Percentiles rank a stretch among this genome's conserved stretches.
phyloP scores from a whole-genome alignment of 805 yeast species.

The Ogataea degrootiae region DNA sequence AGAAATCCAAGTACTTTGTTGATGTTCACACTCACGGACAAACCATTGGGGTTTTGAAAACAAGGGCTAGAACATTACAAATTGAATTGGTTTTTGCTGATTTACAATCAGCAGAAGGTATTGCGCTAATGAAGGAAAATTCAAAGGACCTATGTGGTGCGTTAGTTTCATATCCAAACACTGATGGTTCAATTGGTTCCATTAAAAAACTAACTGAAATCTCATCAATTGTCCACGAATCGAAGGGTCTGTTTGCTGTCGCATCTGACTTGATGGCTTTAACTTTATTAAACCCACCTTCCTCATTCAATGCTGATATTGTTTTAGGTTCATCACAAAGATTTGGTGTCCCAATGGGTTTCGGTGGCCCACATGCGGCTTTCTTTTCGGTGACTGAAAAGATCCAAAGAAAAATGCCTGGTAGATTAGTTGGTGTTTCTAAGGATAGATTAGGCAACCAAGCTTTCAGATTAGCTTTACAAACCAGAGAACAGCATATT shows the following conservation, averaged over 20 bases:
- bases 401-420: slow-evolving; percentile 90
- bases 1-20: slow-evolving; percentile 63
- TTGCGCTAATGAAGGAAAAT: slow-evolving; percentile 31
- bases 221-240: slow-evolving; percentile 60
- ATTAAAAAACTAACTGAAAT: slow-evolving; percentile 46
- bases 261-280: slow-evolving; percentile 93
- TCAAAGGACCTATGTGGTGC: slow-evolving; percentile 62
- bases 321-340: slow-evolving; percentile 92
- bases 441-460: slow-evolving; percentile 85
- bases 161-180: slow-evolving; percentile 84
- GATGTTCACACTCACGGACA: slow-evolving; percentile 80
- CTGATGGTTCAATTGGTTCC: slow-evolving; percentile 66
- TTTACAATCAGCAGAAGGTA: slow-evolving; percentile 39
- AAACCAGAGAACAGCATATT: slow-evolving; percentile 97
- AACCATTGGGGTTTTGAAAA: slow-evolving; percentile 70
- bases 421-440: slow-evolving; percentile 89
- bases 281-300: slow-evolving; percentile 80
- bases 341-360: slow-evolving; percentile 97
- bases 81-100: slow-evolving; percentile 61
- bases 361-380: slow-evolving; percentile 99
- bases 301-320: slow-evolving; percentile 84
- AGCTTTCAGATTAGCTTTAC: slow-evolving; percentile 91
- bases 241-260: slow-evolving; percentile 73
- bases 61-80: slow-evolving; percentile 73
- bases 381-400: slow-evolving; percentile 84